These are phyloP conservation scores for Royoungia palumana DNA, from an alignment of 768 basidiomycete genomes.

Conservation along the genomic window DNA sequence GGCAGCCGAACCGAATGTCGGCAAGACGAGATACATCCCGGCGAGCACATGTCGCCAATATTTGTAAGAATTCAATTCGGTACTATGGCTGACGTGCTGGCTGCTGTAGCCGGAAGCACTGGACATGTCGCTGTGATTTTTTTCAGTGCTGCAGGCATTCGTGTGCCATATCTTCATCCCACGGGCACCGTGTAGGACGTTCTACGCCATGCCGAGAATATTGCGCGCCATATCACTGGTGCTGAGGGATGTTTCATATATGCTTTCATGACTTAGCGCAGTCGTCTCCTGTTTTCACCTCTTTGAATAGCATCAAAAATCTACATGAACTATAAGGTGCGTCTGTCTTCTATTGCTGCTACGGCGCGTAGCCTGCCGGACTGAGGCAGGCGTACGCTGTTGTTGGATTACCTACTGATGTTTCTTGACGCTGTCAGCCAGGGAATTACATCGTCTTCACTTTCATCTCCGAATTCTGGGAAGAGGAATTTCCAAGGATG, in stretches of 20 bases:
- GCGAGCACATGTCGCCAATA: conserved; percentile 18
- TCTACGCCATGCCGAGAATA: conserved; percentile 6
- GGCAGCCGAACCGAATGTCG: conserved; percentile 10
- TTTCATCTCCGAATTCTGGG: conserved; percentile 25
- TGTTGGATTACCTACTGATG: conserved; percentile 9
- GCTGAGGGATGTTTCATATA: conserved; percentile 1
- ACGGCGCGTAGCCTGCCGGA: conserved; percentile 24
- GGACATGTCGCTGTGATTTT: conserved; percentile 12
- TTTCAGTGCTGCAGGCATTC: conserved; percentile 6
- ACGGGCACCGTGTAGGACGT: conserved; percentile 4
- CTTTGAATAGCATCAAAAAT: conserved; percentile 14
- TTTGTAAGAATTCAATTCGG: conserved; percentile 12
- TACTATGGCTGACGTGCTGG: conserved; percentile 19
- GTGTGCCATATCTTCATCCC: conserved; percentile 10
- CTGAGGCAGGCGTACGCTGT: conserved; percentile 6
- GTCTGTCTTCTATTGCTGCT: conserved; percentile 20
- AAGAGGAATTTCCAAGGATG: conserved; percentile 14
- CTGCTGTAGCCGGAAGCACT: conserved; percentile 1
- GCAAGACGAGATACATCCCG: conserved; percentile 14
- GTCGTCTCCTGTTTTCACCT: conserved; percentile 8
- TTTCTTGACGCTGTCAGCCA: conserved; percentile 4
- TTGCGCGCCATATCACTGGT: conserved; percentile 2
- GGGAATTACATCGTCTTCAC: conserved; percentile 1
- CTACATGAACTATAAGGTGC: conserved; percentile 7
- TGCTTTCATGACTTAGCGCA: conserved; percentile 6